These are phyloP conservation scores for Xylariomycetidae sp. DNA, from an alignment of 2,329 filamentous ascomycete species.

Conservation along the genomic window DNA sequence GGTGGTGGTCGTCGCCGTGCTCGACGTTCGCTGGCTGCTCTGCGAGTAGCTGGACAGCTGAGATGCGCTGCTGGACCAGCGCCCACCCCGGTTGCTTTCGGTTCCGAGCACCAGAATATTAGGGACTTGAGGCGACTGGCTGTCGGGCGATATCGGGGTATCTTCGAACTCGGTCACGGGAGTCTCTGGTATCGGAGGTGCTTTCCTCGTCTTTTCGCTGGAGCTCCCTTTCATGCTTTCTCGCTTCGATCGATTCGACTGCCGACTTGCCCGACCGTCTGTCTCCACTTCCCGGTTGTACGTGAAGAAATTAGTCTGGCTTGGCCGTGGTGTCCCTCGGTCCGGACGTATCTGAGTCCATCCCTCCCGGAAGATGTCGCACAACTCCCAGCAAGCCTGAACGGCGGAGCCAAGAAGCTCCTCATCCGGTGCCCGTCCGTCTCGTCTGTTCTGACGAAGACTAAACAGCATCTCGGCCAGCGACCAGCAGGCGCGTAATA, in stretches of 20 bases:
- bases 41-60: conserved; percentile 77
- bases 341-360: conserved; percentile 88
- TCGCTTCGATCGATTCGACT: conserved; percentile 48
- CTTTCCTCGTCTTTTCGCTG: conserved; percentile 44
- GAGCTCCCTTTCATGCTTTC: conserved; percentile 45
- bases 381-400: conserved; percentile 91
- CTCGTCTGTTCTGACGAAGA: conserved; percentile 73
- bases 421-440: conserved; percentile 68
- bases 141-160: conserved; percentile 74
- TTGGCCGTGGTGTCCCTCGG: conserved; percentile 75
- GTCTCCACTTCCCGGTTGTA: conserved; percentile 41
- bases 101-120: conserved; percentile 86
- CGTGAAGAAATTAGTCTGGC: conserved; percentile 64
- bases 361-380: conserved; percentile 85
- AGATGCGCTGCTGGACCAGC: conserved; percentile 78
- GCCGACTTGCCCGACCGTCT: conserved; percentile 41
- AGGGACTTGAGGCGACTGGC: conserved; percentile 66
- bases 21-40: conserved; percentile 57
- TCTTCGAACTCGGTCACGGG: conserved; percentile 95
- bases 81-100: conserved; percentile 53
- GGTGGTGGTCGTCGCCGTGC: conserved; percentile 65
- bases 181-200: conserved; percentile 66
- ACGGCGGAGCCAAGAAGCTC: conserved; percentile 82
- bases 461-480: conserved; percentile 91
- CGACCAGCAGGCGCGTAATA: conserved; percentile 82